Evolutionary conservation across 1,139 yeast species (phyloP).

Genomic region (Saccharomyces hybrid): DNA sequence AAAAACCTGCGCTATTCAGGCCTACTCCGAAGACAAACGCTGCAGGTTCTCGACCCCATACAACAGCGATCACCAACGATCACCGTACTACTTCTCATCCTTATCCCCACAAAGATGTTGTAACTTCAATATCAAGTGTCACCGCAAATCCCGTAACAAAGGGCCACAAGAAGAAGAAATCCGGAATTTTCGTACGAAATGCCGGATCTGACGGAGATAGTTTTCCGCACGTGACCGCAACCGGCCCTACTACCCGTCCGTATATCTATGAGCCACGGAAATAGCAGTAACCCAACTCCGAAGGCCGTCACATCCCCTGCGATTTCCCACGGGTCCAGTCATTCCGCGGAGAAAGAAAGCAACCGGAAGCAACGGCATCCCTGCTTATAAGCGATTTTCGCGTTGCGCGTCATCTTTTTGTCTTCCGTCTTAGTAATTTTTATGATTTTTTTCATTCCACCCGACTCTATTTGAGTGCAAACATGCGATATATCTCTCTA

Average conservation of each 20-base stretch:
- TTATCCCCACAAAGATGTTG: background rate
- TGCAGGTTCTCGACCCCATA: background rate
- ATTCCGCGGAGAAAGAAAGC: background rate
- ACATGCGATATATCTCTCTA: background rate
- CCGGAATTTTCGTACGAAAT: background rate
- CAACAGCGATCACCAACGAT: background rate
- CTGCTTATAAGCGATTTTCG: background rate
- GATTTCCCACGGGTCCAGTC: background rate
- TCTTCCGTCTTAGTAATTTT: background rate
- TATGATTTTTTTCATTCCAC: background rate
- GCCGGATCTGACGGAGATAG: background rate
- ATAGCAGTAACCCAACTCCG: background rate
- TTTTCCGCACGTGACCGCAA: background rate
- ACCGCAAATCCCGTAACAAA: background rate
- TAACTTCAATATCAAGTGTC: background rate
- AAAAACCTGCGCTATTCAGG: constrained; percentile 12
- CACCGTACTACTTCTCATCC: background rate
- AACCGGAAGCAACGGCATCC: background rate
- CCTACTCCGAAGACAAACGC: constrained; percentile 4
- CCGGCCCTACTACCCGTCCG: background rate
- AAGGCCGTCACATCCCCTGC: background rate
- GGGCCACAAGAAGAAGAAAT: background rate
- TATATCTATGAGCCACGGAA: background rate
- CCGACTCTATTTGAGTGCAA: background rate
- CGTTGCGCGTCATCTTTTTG: background rate